phyloP scores from a whole-genome alignment of 129 eudicot genomes.

The Flaveria ramosissima region DNA sequence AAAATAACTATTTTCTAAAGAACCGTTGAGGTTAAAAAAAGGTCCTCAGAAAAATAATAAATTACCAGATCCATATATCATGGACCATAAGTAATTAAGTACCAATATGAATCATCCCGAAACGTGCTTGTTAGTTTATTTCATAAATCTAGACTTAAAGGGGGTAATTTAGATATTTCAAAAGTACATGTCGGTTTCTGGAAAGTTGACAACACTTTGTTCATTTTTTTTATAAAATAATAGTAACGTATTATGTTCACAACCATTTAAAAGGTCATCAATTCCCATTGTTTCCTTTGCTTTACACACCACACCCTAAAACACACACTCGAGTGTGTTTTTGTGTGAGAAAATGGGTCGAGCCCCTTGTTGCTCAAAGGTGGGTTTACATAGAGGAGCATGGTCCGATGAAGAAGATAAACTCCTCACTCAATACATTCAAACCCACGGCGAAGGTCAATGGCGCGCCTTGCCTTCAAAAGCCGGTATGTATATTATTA shows the following conservation, averaged over 20 bases:
- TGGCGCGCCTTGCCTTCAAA: slow-evolving; percentile 45
- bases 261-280: slow-evolving; percentile 29
- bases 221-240: not conserved
- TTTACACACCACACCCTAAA: slow-evolving; percentile 27
- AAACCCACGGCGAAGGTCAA: slow-evolving; percentile 46
- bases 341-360: slow-evolving; percentile 39
- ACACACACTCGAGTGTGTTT: slow-evolving; percentile 23
- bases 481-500: slow-evolving; percentile 31
- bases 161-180: not conserved
- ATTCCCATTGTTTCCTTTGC: slow-evolving; percentile 12
- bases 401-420: slow-evolving; percentile 48
- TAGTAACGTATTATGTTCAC: not conserved
- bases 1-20: too few relatives aligned
- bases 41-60: not conserved
- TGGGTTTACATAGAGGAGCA: slow-evolving; percentile 46
- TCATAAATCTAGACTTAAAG: not conserved
- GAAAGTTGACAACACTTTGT: not conserved
- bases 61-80: not conserved
- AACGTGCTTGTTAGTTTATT: not conserved
- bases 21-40: not conserved
- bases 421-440: slow-evolving; percentile 42
- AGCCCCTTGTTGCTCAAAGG: slow-evolving; percentile 46
- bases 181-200: not conserved
- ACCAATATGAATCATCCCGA: not conserved
- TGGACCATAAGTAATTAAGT: not conserved